phyloP scores from a whole-genome alignment of 208 protist species.

The Trypanosoma lewisi region DNA sequence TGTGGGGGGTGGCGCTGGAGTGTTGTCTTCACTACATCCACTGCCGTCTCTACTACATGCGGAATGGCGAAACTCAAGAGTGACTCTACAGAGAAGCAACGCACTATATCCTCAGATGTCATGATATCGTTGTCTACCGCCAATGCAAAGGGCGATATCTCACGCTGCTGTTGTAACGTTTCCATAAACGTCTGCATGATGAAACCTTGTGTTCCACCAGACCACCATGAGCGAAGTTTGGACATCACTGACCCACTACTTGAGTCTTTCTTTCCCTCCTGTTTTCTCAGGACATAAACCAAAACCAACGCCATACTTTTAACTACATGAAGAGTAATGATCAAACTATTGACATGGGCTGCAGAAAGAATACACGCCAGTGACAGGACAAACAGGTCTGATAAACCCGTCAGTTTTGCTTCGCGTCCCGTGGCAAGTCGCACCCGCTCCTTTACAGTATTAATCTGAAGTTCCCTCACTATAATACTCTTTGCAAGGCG shows the following conservation, averaged over 20 bases:
- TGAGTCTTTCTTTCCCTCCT: slow-evolving; percentile 23
- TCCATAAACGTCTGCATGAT: slow-evolving; percentile 58
- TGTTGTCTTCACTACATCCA: slow-evolving; percentile 31
- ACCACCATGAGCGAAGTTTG: slow-evolving; percentile 63
- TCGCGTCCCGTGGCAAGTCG: slow-evolving; percentile 38
- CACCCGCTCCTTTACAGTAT: slow-evolving; percentile 48
- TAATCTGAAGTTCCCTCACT: slow-evolving; percentile 33
- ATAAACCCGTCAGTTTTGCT: slow-evolving; percentile 42
- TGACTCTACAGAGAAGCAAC: slow-evolving; percentile 46
- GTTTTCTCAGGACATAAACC: slow-evolving; percentile 58
- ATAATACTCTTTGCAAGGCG: slow-evolving; percentile 46
- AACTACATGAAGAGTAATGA: slow-evolving; percentile 50
- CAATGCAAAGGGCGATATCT: slow-evolving; percentile 45
- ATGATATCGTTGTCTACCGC: slow-evolving; percentile 39
- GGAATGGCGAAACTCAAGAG: slow-evolving; percentile 41
- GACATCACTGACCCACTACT: slow-evolving; percentile 21
- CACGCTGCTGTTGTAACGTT: slow-evolving; percentile 36
- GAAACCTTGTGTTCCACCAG: slow-evolving; percentile 41
- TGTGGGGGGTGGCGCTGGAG: slow-evolving; percentile 30
- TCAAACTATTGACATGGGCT: slow-evolving; percentile 69
- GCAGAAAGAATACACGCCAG: slow-evolving; percentile 53
- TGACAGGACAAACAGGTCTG: slow-evolving; percentile 40
- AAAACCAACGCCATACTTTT: slow-evolving; percentile 75
- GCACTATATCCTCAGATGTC: slow-evolving; percentile 14
- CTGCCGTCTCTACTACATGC: slow-evolving; percentile 38